Conservation (phyloP, 495 filamentous ascomycete genomes). For the Penicilliopsis zonata region DNA sequence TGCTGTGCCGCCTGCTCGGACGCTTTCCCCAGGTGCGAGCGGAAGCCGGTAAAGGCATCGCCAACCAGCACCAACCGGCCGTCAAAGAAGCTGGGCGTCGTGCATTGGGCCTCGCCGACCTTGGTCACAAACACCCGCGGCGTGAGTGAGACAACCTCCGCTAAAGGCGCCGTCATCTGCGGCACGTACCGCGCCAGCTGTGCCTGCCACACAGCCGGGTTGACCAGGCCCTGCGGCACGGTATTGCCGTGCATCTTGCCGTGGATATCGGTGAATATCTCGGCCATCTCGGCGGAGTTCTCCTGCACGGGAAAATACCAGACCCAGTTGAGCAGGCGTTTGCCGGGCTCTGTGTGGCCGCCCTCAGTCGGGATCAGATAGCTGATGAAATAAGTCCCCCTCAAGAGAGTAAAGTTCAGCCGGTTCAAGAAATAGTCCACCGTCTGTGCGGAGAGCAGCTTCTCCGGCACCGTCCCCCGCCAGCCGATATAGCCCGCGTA, state of each 20-base stretch:
- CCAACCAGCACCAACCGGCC: conserved; percentile 14
- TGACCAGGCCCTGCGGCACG: conserved; percentile 8
- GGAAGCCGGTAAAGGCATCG: conserved; percentile 11
- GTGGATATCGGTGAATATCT: conserved; percentile 8
- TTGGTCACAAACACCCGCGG: conserved; percentile 22
- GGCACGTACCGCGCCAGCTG: conserved; percentile 8
- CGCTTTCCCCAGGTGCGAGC: conserved; percentile 11
- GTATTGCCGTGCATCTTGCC: conserved; percentile 10
- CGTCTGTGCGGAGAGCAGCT: conserved; percentile 16
- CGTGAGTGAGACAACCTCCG: conserved; percentile 14
- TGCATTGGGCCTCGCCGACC: conserved; percentile 7
- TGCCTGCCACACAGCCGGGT: conserved; percentile 5
- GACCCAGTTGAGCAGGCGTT: conserved; percentile 42
- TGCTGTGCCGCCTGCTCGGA: conserved; percentile 10
- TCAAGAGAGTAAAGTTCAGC: conserved; percentile 32
- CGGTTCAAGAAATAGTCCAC: conserved; percentile 5
- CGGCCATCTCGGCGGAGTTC: not conserved
- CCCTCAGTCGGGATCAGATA: conserved; percentile 43
- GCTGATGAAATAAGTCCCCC: conserved; percentile 28
- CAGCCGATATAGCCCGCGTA: conserved; percentile 39
- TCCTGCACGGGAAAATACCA: conserved; percentile 36
- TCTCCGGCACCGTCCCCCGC: conserved; percentile 37
- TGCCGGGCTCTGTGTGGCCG: conserved; percentile 32
- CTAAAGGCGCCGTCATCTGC: conserved; percentile 5
- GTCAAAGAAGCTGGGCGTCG: conserved; percentile 8